These are phyloP conservation scores for Colletotrichum spinosum DNA, from an alignment of 2,329 filamentous ascomycete genomes.

Conservation along the genomic window DNA sequence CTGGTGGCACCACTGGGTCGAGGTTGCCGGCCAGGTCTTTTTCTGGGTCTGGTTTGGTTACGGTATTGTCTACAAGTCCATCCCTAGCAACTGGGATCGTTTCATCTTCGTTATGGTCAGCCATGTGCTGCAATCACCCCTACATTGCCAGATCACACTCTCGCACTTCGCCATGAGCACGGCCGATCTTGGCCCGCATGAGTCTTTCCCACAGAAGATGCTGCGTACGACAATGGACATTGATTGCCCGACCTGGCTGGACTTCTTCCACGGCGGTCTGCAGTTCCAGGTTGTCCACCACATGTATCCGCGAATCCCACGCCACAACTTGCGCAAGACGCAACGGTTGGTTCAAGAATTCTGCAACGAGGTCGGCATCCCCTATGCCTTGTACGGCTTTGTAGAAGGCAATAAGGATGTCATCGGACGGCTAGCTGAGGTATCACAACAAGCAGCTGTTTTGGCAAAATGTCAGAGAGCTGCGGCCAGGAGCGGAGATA, in stretches of 20 bases:
- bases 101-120: slow-evolving; percentile 82
- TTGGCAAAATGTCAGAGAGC: slow-evolving; percentile 78
- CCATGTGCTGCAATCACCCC: slow-evolving; percentile 82
- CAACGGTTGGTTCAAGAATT: slow-evolving; percentile 85
- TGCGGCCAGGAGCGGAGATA: slow-evolving; percentile 49
- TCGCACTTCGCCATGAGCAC: slow-evolving; percentile 97
- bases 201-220: slow-evolving; percentile 92
- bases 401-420: slow-evolving; percentile 86
- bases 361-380: slow-evolving; percentile 83
- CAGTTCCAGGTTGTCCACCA: slow-evolving; percentile 94
- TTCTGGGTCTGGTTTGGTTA: slow-evolving; percentile 94
- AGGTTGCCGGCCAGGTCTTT: slow-evolving; percentile 78
- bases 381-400: slow-evolving; percentile 89
- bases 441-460: slow-evolving; percentile 83
- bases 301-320: slow-evolving; percentile 83
- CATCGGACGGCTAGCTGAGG: slow-evolving; percentile 79
- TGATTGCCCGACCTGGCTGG: slow-evolving; percentile 87
- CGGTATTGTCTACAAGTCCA: slow-evolving; percentile 77
- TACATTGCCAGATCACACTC: slow-evolving; percentile 91
- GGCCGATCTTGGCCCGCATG: slow-evolving; percentile 82
- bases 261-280: slow-evolving; percentile 88
- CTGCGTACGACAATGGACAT: slow-evolving; percentile 94
- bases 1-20: slow-evolving; percentile 87
- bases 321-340: slow-evolving; percentile 82
- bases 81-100: slow-evolving; percentile 77